Base-by-base conservation (phyloP, 164 flowering plant species). In the Malania oleifera region DNA sequence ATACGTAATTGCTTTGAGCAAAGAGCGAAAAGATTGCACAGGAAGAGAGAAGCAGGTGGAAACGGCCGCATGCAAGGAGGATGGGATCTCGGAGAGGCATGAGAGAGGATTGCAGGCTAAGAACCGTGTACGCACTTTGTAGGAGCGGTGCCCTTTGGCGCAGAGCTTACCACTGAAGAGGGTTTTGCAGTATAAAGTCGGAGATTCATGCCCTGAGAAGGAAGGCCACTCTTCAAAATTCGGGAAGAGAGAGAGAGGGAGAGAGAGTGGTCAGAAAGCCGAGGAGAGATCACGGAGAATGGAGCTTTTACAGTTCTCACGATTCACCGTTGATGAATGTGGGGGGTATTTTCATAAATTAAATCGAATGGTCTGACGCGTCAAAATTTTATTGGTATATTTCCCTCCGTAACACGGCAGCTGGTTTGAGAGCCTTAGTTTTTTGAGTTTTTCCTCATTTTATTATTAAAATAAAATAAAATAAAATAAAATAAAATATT, bases 11-110 rank as follows among this genome's bases (percentile, higher is more conserved):
- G 45, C 46, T 14, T 9, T n/a, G 58, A 27, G 50, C 35, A 67
- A 25, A 18, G 24, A 49, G 46, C 24, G 59, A 67, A 15, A 54
- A 2, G 55, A 44, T 12, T 3, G 27, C 37, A 18, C 14, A 20
- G 29, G 9, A 29, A 29, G 56, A 57, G 43, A 59, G 17, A 56
- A n/a, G 58, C 28, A 46, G 18, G 51, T 26, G 25, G 38, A 45
- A 18, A 37, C 22, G 47, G 62, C 34, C 17, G 41, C 28, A 48
- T 7, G 47, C 10, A 26, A 34, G n/a, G 17, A 40, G 28, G 66
- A 59, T 43, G 69, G 67, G 75, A 75, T 64, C 72, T 62, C 17
- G 35, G 41, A 57, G 45, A 68, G 41, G 40, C 47, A 25, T 28
- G 63, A 53, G 28, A 44, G 56, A 8, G 25, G 55, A 62, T 57